Percentiles rank a stretch among this genome's conserved stretches.
Evolutionary conservation across 257 asterid species (phyloP).

Genomic region (Lithospermum erythrorhizon): DNA sequence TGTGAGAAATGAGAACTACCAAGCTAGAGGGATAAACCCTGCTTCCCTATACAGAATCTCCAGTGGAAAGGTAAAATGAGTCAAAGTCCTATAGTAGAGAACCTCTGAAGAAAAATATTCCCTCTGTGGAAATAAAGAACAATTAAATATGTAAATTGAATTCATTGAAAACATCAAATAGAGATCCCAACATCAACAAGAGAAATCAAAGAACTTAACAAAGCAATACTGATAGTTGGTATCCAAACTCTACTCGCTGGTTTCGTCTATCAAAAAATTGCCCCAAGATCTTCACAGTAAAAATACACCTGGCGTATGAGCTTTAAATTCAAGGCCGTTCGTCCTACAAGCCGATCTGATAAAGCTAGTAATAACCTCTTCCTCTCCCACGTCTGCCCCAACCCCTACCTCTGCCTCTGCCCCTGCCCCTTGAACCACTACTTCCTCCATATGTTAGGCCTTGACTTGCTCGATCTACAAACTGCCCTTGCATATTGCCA

Average conservation of each 20-base stretch:
- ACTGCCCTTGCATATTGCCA: constrained; percentile 29
- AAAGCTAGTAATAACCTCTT: constrained; percentile 31
- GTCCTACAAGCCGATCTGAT: not conserved
- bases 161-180: no score
- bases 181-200: no score
- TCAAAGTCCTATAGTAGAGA: no score
- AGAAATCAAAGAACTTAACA: no score
- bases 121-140: no score
- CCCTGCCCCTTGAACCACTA: constrained; percentile 34
- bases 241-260: not conserved
- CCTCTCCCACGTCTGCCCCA: constrained; percentile 39
- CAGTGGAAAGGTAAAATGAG: no score
- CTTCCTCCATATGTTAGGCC: constrained; percentile 43
- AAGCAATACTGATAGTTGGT: no score
- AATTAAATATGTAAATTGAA: no score
- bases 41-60: no score
- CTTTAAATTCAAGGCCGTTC: not conserved
- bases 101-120: no score
- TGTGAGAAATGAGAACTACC: no score
- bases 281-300: not conserved
- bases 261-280: not conserved
- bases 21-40: no score
- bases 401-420: constrained; percentile 26
- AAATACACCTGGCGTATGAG: not conserved
- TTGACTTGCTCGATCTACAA: constrained; percentile 28